Percentiles rank a stretch among this genome's conserved stretches.
Evolutionary conservation across 176 grass and related monocot species (phyloP).

Genomic region (Juncus inflexus): DNA sequence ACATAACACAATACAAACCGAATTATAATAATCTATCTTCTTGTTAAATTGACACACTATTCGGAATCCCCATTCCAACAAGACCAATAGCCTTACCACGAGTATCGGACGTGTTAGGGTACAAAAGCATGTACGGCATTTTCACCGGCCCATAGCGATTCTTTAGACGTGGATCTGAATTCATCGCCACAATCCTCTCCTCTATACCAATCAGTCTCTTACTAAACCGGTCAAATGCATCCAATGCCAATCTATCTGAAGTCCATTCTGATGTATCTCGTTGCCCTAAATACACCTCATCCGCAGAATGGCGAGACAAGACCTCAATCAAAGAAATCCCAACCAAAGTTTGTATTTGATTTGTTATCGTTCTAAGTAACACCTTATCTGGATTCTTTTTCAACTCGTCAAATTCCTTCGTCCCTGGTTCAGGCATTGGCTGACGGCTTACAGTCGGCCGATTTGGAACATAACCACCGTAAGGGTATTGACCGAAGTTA

Average conservation of each 20-base stretch:
- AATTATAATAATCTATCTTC: conserved; percentile 32
- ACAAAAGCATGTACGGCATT: conserved; percentile 15
- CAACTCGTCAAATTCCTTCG: conserved; percentile 40
- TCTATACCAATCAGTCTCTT: conserved; percentile 43
- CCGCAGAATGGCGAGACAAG: conserved; percentile 18
- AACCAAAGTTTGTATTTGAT: conserved; percentile 71
- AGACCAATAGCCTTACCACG: background rate
- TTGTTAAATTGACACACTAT: conserved; percentile 26
- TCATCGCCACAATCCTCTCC: conserved; percentile 33
- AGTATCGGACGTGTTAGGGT: conserved; percentile 12
- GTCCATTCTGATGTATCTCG: conserved; percentile 5
- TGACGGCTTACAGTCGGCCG: conserved; percentile 27
- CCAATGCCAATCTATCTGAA: conserved; percentile 14
- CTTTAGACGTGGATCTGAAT: conserved; percentile 34
- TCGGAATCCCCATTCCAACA: conserved; percentile 11
- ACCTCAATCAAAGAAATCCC: conserved; percentile 49
- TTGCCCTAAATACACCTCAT: conserved; percentile 1
- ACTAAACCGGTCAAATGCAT: conserved; percentile 45
- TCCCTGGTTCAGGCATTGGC: conserved; percentile 19
- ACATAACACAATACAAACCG: too few relatives aligned
- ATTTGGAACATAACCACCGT: conserved; percentile 37
- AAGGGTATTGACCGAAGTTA: conserved; percentile 25
- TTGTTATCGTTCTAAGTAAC: conserved; percentile 60
- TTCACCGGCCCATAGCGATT: background rate
- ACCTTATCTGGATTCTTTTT: conserved; percentile 41